These are phyloP conservation scores for Periconia macrospinosa DNA, from an alignment of 2,329 filamentous ascomycete species.

Conservation along the genomic window DNA sequence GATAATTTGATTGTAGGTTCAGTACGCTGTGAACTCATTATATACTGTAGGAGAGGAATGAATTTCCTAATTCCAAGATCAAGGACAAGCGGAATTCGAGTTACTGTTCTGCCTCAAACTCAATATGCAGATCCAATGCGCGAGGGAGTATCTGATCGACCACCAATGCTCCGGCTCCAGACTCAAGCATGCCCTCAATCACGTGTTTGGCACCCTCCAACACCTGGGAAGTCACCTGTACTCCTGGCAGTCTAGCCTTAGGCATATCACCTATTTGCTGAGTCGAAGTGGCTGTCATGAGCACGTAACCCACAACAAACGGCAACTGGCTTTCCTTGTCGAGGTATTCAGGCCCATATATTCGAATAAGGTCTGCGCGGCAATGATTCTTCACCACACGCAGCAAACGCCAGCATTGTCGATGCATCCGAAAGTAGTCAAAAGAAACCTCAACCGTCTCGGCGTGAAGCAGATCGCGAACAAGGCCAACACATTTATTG, in stretches of 20 bases:
- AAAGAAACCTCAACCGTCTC: constrained; percentile 45
- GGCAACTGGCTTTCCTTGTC: constrained; percentile 46
- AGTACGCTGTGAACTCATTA: too few relatives aligned
- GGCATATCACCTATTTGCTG: neutral
- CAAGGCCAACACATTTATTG: constrained; percentile 8
- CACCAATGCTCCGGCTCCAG: neutral
- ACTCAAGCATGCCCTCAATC: neutral
- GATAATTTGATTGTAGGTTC: too few relatives aligned
- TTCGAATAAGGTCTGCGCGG: constrained; percentile 32
- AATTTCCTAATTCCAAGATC: too few relatives aligned
- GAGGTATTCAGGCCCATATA: constrained; percentile 42
- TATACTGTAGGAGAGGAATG: too few relatives aligned
- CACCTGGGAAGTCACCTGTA: neutral
- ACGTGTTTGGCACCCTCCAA: neutral
- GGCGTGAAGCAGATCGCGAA: constrained; percentile 39
- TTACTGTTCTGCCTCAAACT: too few relatives aligned
- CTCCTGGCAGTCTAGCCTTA: neutral
- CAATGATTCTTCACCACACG: constrained; percentile 34
- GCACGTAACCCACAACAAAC: constrained; percentile 46
- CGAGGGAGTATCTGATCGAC: neutral
- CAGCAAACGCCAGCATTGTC: constrained; percentile 46
- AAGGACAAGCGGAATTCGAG: too few relatives aligned
- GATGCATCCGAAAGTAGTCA: constrained; percentile 48
- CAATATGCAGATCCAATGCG: neutral
- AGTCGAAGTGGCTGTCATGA: constrained; percentile 12